Percentiles rank a stretch among this genome's conserved stretches.
Evolutionary conservation across 441 rosid genomes (phyloP).

Genomic region (Theobroma grandiflorum): DNA sequence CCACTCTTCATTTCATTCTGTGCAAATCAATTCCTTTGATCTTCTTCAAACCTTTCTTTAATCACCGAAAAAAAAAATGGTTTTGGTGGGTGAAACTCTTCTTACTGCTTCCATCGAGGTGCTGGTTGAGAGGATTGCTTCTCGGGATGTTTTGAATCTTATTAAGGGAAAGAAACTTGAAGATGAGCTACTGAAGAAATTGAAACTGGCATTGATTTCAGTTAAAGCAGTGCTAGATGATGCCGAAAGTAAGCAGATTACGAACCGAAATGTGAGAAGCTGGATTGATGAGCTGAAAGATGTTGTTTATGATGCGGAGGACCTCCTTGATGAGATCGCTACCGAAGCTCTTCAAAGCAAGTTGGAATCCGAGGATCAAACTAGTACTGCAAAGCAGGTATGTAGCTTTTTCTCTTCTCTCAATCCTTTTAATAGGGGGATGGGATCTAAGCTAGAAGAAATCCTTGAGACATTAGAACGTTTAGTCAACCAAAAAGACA

Average conservation of each 20-base stretch:
- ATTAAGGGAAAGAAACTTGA: too few relatives aligned
- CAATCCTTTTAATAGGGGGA: not conserved
- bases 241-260: not conserved
- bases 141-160: too few relatives aligned
- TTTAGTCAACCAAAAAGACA: not conserved
- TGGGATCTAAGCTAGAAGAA: not conserved
- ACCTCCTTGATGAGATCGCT: conserved; percentile 12
- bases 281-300: conserved; percentile 1
- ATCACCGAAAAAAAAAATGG: too few relatives aligned
- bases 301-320: conserved; percentile 12
- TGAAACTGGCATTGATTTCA: too few relatives aligned
- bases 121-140: too few relatives aligned
- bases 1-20: too few relatives aligned
- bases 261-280: not conserved
- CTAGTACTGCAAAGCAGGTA: not conserved
- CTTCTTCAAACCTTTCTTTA: too few relatives aligned
- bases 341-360: not conserved
- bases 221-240: too few relatives aligned
- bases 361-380: not conserved
- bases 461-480: not conserved
- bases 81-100: too few relatives aligned
- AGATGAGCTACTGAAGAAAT: too few relatives aligned
- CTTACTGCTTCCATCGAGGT: too few relatives aligned
- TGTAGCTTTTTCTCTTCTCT: not conserved
- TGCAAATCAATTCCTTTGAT: too few relatives aligned